These are phyloP conservation scores for Diaporthe capsici DNA, from an alignment of 2,329 filamentous ascomycete species.

Conservation along the genomic window DNA sequence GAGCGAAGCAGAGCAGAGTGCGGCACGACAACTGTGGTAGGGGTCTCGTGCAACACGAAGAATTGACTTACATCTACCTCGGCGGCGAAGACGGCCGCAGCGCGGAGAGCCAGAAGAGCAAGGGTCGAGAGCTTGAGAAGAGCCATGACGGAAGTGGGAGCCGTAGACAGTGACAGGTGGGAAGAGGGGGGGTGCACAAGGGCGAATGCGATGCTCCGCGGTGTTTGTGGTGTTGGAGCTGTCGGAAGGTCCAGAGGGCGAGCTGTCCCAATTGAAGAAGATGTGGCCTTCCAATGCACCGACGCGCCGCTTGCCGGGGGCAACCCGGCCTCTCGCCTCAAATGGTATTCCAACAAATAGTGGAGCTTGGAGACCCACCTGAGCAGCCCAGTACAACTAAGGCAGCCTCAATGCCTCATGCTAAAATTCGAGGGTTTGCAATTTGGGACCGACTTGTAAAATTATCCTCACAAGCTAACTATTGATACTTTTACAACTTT, in stretches of 20 bases:
- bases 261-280: constrained; percentile 40
- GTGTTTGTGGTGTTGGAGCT: constrained; percentile 26
- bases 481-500: neutral
- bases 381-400: too few species aligned
- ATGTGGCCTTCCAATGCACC: constrained; percentile 41
- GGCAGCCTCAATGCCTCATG: neutral
- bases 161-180: constrained; percentile 38
- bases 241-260: constrained; percentile 31
- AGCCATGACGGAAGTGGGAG: constrained; percentile 71
- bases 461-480: neutral
- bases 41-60: constrained; percentile 44
- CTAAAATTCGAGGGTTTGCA: neutral
- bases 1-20: constrained; percentile 2
- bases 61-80: constrained; percentile 69
- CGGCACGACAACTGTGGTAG: neutral
- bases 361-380: constrained; percentile 12
- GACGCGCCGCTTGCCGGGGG: constrained; percentile 36
- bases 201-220: constrained; percentile 39
- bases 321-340: constrained; percentile 3
- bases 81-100: constrained; percentile 73
- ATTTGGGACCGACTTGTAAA: neutral
- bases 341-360: constrained; percentile 17
- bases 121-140: constrained; percentile 80
- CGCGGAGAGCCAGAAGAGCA: constrained; percentile 78
- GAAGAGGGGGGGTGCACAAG: constrained; percentile 33